Evolutionary conservation across 108 stramenopile species (phyloP), one percentile per base, ranked within the genome.

Genomic region (Seminavis robusta): DNA sequence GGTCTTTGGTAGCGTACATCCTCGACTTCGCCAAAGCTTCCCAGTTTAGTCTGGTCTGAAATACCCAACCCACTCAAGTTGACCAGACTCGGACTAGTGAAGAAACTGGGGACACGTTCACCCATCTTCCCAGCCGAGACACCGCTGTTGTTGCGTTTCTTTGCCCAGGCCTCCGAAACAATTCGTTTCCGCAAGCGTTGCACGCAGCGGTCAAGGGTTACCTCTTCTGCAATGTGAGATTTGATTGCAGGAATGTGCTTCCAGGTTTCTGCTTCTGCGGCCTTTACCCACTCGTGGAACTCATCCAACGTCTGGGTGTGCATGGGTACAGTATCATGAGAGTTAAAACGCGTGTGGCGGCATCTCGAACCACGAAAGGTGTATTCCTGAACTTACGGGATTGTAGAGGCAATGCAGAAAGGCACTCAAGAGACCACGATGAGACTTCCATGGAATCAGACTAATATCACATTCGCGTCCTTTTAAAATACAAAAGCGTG

Each of bases 381-480:
- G n/a, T n/a, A n/a, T n/a, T n/a, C n/a, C n/a, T n/a, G n/a, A n/a
- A n/a, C n/a, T n/a, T n/a, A 72, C 71, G 24, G 97, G 96, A 67
- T 99, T 99, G 58, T 84, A 83, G 37, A 98, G 74, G 54, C 74
- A 74, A 56, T 90, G 81, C 47, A 88, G 53, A 43, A 97, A 63
- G 6, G 90, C 87, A 47, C 74, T 79, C 3, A 85, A 59, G n/a
- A 97, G 52, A 24, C 78, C 69, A 33, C 94, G 75, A 49, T 95
- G 88, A 24, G 81, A 76, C 31, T 72, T 59, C 94, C 96, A 95
- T 9, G 98, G 98, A 38, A 91, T 87, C 37, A 99, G 63, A 10
- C 96, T 97, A 17, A 99, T 80, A 67, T 99, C 98, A 48, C 74
- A 77, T 44, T 87, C 77, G 11, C 95, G 67, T 2, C 98, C 98